Conservation (phyloP, 345 rosid species). For the Gossypium australe region DNA sequence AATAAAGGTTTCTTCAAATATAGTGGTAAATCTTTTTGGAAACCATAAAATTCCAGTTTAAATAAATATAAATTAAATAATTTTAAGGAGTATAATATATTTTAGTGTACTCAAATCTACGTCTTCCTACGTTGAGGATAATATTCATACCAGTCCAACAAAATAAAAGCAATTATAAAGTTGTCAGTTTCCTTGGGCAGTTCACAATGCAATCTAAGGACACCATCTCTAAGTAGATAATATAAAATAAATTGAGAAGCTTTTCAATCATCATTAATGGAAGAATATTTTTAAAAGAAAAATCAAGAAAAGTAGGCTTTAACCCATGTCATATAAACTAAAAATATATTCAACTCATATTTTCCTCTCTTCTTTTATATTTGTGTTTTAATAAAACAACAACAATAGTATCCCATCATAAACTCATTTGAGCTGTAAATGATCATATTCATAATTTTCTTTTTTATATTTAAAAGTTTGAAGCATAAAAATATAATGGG, state of each 20-base stretch:
- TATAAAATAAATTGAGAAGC: conserved; percentile 11
- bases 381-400: neutral
- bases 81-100: rapidly evolving
- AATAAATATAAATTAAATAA: too few species aligned
- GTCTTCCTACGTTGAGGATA: rapidly evolving
- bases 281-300: neutral
- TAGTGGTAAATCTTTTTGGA: too few species aligned
- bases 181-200: conserved; percentile 72
- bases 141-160: too few species aligned
- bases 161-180: conserved; percentile 8
- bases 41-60: too few species aligned
- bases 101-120: rapidly evolving
- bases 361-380: neutral
- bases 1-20: neutral
- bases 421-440: neutral
- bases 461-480: too few species aligned
- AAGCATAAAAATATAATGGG: too few species aligned
- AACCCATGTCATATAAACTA: too few species aligned
- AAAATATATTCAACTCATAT: neutral
- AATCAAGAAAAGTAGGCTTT: neutral
- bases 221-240: conserved; percentile 15
- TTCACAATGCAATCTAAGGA: conserved; percentile 43
- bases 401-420: neutral
- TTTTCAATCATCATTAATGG: neutral
- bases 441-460: neutral